Evolutionary conservation across 805 yeast species (phyloP).

Genomic region (Isabelozyma heimii): DNA sequence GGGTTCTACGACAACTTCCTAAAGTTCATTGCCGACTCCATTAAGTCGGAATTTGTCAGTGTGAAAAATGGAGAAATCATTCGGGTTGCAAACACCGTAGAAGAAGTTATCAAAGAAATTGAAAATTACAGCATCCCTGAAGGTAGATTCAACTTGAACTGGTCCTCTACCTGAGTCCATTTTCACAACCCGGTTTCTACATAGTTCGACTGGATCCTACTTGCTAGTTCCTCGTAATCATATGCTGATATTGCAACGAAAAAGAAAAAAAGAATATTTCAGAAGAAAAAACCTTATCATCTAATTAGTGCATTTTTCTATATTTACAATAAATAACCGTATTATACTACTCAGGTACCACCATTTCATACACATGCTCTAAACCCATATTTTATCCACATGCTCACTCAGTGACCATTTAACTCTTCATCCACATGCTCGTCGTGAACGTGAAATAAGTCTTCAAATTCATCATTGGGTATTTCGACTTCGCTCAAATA

Average conservation of each 20-base stretch:
- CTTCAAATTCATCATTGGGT: slow-evolving; percentile 43
- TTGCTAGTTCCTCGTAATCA: too few relatives aligned
- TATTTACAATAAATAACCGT: background rate
- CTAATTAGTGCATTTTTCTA: background rate
- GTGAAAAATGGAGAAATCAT: slow-evolving; percentile 65
- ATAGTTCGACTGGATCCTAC: too few relatives aligned
- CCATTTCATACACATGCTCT: background rate
- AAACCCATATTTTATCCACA: too few relatives aligned
- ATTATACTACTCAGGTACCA: background rate
- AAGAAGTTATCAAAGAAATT: slow-evolving; percentile 63
- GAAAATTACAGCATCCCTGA: slow-evolving; percentile 63
- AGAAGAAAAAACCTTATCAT: too few relatives aligned
- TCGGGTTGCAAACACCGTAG: slow-evolving; percentile 63
- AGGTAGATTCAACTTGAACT: slow-evolving; percentile 70
- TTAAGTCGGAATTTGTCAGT: slow-evolving; percentile 65
- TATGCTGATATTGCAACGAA: too few relatives aligned
- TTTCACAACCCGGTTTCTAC: too few relatives aligned
- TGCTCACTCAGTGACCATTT: background rate
- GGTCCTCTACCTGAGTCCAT: slow-evolving; percentile 38
- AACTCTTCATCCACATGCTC: slow-evolving; percentile 8
- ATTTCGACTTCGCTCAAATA: slow-evolving; percentile 42
- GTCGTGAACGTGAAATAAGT: slow-evolving; percentile 40
- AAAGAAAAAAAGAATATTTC: too few relatives aligned
- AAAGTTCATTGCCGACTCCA: slow-evolving; percentile 57
- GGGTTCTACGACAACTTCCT: slow-evolving; percentile 78